Base-by-base conservation (phyloP, 192 early-diverging fungal genomes). In the Cetraspora pellucida region DNA sequence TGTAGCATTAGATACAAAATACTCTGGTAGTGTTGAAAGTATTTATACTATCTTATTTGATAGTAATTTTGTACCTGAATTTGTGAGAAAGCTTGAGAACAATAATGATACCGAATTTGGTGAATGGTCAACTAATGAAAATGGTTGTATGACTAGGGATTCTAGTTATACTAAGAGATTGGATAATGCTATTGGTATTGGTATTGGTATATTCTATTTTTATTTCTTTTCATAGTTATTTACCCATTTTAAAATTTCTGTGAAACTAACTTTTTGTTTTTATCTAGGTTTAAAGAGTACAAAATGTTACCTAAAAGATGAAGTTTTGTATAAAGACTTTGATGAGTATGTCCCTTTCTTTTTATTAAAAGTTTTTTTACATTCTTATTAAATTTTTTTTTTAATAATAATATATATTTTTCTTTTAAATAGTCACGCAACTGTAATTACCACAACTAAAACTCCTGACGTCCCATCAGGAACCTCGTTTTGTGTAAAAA, bases 381-480 rank as follows among this genome's bases (percentile, higher is more conserved):
- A 37, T 3, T 3, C 5, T 37, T 37, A 37, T 5, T 37, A n/a
- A n/a, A n/a, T 37, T 37, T 5, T 37, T 37, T 37, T 37, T 37
- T 37, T 37, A 37, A 37, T 37, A 37, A 37, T 37, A 37, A 37
- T 37, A 37, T 37, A n/a, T 37, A 37, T 14, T 43, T 65, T 65
- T 44, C 17, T 37, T 37, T 44, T 43, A 14, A 3, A 47, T 49
- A 75, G 74, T 23, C 54, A 66, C 45, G 72, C 84, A 11, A 82
- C 84, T 2, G 76, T 78, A 14, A 67, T 85, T 11, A 87, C 88
- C 1, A 81, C 83, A 3, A 89, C 88, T 4, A 81, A 79, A 44
- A 87, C 88, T 17, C 88, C 88, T 5, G 84, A 89, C 78, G 85
- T 89, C 16, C 88, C 88, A 49, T 82, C 84, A 11, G 88, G 88